Percentiles rank a stretch among this genome's conserved stretches.
phyloP scores from a whole-genome alignment of 2,329 filamentous ascomycete species.

The Fusarium azukiicola region DNA sequence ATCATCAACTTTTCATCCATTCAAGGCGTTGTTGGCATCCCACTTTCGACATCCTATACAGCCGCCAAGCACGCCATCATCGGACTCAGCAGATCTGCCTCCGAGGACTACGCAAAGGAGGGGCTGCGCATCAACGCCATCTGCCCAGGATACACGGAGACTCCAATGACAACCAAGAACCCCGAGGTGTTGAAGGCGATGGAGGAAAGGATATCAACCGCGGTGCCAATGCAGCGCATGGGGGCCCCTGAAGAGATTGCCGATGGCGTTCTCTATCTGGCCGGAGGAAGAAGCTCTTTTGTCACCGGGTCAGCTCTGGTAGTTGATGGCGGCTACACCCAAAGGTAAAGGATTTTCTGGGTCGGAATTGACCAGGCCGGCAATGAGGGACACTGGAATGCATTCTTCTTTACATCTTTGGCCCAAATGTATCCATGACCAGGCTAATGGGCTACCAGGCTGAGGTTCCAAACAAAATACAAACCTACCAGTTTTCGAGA shows the following conservation, averaged over 20 bases:
- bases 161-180: constrained; percentile 55
- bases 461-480: constrained; percentile 20
- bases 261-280: constrained; percentile 54
- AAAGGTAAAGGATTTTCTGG: constrained; percentile 34
- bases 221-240: constrained; percentile 56
- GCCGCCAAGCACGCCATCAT: constrained; percentile 47
- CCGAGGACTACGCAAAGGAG: constrained; percentile 65
- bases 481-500: constrained; percentile 14
- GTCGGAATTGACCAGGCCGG: neutral
- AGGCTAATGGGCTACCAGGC: constrained; percentile 16
- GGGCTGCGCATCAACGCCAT: constrained; percentile 65
- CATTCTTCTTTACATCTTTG: neutral
- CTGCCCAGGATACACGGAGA: constrained; percentile 58
- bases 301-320: constrained; percentile 47
- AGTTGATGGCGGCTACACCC: constrained; percentile 46
- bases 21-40: constrained; percentile 42
- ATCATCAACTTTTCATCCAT: constrained; percentile 49
- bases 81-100: constrained; percentile 56
- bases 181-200: constrained; percentile 55
- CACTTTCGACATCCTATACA: constrained; percentile 45
- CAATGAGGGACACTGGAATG: neutral
- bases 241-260: constrained; percentile 56
- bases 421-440: neutral
- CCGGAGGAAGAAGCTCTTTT: constrained; percentile 49
- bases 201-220: constrained; percentile 40